phyloP scores from a whole-genome alignment of 257 asterid genomes.

The Solanum virginianum region DNA sequence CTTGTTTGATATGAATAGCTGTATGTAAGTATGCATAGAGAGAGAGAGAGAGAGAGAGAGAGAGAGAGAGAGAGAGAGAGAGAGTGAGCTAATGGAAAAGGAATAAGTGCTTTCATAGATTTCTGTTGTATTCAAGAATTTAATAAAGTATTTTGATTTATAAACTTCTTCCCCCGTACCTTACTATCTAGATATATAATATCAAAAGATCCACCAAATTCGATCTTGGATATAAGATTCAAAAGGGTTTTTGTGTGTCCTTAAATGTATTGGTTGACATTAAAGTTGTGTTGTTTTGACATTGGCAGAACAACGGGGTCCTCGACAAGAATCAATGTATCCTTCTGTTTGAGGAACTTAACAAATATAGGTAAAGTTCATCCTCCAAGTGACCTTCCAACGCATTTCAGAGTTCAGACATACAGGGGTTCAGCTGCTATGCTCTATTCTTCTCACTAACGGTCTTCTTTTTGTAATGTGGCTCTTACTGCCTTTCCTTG shows the following conservation, averaged over 20 bases:
- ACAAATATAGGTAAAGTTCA: slow-evolving; percentile 72
- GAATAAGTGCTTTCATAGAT: not conserved
- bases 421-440: not conserved
- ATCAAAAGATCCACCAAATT: not conserved
- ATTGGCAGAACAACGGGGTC: slow-evolving; percentile 47
- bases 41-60: too few species aligned
- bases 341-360: slow-evolving; percentile 78
- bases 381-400: not conserved
- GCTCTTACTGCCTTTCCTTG: not conserved
- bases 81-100: not conserved
- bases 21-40: not conserved
- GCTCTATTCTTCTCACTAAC: not conserved
- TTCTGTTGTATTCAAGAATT: not conserved
- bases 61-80: not conserved
- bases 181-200: not conserved
- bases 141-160: not conserved
- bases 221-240: not conserved
- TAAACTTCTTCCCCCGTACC: not conserved
- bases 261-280: not conserved
- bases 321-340: slow-evolving; percentile 81
- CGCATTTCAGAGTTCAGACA: not conserved
- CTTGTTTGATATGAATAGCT: not conserved
- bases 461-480: not conserved
- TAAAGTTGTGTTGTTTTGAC: not conserved
- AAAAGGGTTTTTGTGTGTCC: not conserved